Conservation (phyloP, 352 stramenopile species). For the Pythium grandisporangium region DNA sequence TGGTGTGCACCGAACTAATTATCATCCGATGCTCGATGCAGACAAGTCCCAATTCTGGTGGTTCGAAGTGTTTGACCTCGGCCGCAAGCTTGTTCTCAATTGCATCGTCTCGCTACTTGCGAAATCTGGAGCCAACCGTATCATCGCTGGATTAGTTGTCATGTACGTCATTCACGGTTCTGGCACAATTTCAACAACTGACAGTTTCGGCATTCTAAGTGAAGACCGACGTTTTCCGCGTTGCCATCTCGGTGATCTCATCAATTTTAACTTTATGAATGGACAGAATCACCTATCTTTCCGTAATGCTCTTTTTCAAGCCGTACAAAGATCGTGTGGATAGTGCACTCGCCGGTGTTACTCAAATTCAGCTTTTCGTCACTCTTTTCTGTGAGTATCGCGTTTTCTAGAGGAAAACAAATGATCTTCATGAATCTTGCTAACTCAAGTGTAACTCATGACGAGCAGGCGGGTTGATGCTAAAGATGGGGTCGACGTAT, state of each 20-base stretch:
- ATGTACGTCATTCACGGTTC: constrained; percentile 26
- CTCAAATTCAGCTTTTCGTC: constrained; percentile 72
- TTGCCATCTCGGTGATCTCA: too few species aligned
- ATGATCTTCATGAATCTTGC: constrained; percentile 1
- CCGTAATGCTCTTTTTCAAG: constrained; percentile 61
- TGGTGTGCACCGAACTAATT: too few species aligned
- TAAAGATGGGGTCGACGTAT: constrained; percentile 54
- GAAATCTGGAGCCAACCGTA: constrained; percentile 52
- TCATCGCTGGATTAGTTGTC: constrained; percentile 59
- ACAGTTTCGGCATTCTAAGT: too few species aligned
- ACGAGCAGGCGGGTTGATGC: constrained; percentile 45
- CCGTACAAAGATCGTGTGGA: constrained; percentile 56
- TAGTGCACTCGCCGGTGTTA: constrained; percentile 47
- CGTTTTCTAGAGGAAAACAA: too few species aligned
- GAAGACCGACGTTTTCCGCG: too few species aligned
- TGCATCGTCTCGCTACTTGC: constrained; percentile 52
- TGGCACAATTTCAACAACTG: background rate
- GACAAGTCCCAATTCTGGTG: constrained; percentile 60
- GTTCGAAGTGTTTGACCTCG: constrained; percentile 74
- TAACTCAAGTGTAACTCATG: too few species aligned
- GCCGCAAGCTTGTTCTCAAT: constrained; percentile 62
- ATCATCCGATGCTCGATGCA: too few species aligned
- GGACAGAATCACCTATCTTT: constrained; percentile 60
- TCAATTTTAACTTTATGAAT: background rate
- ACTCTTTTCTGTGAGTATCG: constrained; percentile 73